Base-by-base conservation (phyloP, 441 rosid genomes). In the Raphanus hybrid region DNA sequence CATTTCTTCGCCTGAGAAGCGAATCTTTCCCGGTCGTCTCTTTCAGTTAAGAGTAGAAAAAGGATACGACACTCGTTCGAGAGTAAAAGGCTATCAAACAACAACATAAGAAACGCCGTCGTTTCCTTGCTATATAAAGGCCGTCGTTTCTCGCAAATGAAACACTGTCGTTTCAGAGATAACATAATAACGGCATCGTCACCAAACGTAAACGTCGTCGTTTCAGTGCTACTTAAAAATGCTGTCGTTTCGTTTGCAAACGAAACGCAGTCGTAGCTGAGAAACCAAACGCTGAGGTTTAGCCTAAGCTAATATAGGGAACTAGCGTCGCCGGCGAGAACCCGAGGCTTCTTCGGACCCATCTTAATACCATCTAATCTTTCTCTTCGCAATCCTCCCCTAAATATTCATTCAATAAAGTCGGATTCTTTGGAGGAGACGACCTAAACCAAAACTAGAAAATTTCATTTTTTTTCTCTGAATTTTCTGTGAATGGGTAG, bases 401-500 rank as follows among this genome's bases (percentile, higher is more conserved):
- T 16, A 29, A 2, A 26, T 37, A n/a, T n/a, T n/a, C n/a, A n/a
- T n/a, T n/a, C n/a, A n/a, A 67, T 66, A 45, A 60, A 75, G 35
- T 58, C 26, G 0, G 64, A 59, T 43, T 63, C 45, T 64, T 64
- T 8, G 55, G 4, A 32, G 65, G 27, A 32, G 72, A 71, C 2
- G 67, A 71, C 5, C 61, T 9, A 8, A 10, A 20, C 52, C 16
- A n/a, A n/a, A n/a, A n/a, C n/a, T n/a, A n/a, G n/a, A n/a, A n/a
- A n/a, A n/a, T n/a, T n/a, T n/a, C n/a, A n/a, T n/a, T n/a, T n/a
- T n/a, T n/a, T n/a, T n/a, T n/a, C n/a, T n/a, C n/a, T n/a, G n/a
- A n/a, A n/a, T 39, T 78, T 66, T 3, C 59, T 64, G 82, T 85
- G 89, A 88, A 94, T 90, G 97, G 94, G 97, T 83, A 83, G 89